Conservation (phyloP, 805 yeast genomes). For the Ogataea zsoltii region DNA sequence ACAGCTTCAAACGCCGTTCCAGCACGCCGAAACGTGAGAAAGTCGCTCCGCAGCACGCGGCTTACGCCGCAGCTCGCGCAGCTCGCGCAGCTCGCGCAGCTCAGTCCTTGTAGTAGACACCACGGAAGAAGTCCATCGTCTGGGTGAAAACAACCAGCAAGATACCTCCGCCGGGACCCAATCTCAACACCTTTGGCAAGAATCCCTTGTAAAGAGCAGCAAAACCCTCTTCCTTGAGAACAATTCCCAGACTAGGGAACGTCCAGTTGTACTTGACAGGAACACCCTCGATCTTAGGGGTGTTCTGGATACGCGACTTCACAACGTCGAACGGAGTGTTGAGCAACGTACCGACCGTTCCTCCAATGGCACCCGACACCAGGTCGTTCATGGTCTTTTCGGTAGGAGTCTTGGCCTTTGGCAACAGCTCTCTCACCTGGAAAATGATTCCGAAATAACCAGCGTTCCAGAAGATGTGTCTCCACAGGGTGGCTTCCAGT, state of each 20-base stretch:
- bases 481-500: slow-evolving; percentile 94
- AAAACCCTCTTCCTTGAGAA: slow-evolving; percentile 89
- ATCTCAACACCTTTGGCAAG: slow-evolving; percentile 92
- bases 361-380: slow-evolving; percentile 93
- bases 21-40: no score
- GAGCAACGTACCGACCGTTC: slow-evolving; percentile 91
- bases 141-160: slow-evolving; percentile 94
- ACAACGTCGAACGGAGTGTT: slow-evolving; percentile 98
- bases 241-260: slow-evolving; percentile 69
- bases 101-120: slow-evolving; percentile 39
- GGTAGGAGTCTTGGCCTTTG: slow-evolving; percentile 67
- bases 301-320: slow-evolving; percentile 90
- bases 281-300: slow-evolving; percentile 66
- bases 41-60: no score
- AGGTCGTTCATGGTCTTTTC: slow-evolving; percentile 85
- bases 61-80: no score
- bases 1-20: no score
- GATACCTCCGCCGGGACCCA: slow-evolving; percentile 99
- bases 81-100: not conserved
- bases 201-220: slow-evolving; percentile 92
- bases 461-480: slow-evolving; percentile 96
- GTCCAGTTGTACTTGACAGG: slow-evolving; percentile 92
- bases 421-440: slow-evolving; percentile 79
- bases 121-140: slow-evolving; percentile 90
- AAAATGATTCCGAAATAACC: slow-evolving; percentile 95